phyloP scores from a whole-genome alignment of 2,329 filamentous ascomycete species.

The Alternaria triticina region DNA sequence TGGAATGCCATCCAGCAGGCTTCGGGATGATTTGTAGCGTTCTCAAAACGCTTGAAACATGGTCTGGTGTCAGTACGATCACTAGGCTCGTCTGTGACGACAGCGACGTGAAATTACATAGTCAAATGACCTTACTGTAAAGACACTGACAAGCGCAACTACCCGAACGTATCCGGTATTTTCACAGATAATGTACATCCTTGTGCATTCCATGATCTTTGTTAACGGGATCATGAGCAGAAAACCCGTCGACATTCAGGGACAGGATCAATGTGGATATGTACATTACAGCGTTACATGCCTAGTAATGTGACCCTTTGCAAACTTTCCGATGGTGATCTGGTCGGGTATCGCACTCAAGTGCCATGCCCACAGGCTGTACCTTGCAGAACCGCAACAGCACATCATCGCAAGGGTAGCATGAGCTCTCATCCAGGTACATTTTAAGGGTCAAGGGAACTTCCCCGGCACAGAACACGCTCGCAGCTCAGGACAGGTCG shows the following conservation, averaged over 20 bases:
- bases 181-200: neutral
- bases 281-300: neutral
- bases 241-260: neutral
- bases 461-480: constrained; percentile 22
- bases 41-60: neutral
- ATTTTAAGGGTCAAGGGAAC: constrained; percentile 19
- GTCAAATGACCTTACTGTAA: neutral
- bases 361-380: neutral
- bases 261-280: neutral
- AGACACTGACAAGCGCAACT: neutral
- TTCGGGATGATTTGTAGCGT: neutral
- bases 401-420: constrained; percentile 17
- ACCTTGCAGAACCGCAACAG: constrained; percentile 6
- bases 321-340: neutral
- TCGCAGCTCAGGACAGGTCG: constrained; percentile 30
- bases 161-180: neutral
- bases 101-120: neutral
- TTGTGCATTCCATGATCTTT: neutral
- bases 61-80: neutral
- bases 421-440: constrained; percentile 25
- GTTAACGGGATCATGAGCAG: neutral
- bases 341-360: neutral
- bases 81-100: neutral
- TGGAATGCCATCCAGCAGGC: neutral
- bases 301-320: neutral